These are phyloP conservation scores for Niveomyces coronatus DNA, from an alignment of 2,329 filamentous ascomycete genomes.

Conservation along the genomic window DNA sequence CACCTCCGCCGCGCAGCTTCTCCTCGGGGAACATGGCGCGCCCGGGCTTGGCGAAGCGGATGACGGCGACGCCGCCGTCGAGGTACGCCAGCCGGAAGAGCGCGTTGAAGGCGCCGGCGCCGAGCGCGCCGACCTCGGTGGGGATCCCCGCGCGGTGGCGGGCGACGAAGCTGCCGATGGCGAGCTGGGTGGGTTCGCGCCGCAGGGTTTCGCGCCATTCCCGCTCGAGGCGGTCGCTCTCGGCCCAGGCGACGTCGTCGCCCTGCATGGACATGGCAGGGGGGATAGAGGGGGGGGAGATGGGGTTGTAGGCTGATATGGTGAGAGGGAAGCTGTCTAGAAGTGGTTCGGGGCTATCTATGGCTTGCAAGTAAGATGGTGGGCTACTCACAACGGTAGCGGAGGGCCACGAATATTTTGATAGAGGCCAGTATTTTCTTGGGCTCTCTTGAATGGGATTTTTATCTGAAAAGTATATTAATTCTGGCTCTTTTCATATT, in stretches of 20 bases:
- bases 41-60: conserved; percentile 10
- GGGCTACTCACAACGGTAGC: too few species aligned
- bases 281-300: too few species aligned
- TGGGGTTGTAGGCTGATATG: too few species aligned
- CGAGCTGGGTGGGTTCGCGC: background rate
- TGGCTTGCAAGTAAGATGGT: too few species aligned
- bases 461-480: too few species aligned
- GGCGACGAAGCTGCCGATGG: background rate
- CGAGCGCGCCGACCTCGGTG: background rate
- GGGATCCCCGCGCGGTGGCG: background rate
- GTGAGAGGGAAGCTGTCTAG: too few species aligned
- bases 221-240: background rate
- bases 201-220: background rate
- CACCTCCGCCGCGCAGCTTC: conserved; percentile 10
- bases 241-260: background rate
- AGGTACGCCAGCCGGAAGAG: conserved; percentile 1
- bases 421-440: too few species aligned
- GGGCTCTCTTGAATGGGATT: too few species aligned
- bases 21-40: conserved; percentile 10
- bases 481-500: too few species aligned
- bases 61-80: background rate
- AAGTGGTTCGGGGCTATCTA: too few species aligned
- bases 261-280: background rate
- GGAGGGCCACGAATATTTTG: too few species aligned
- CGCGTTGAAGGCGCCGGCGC: background rate